A percentile compares a stretch with the other conserved stretches of the same genome.
These are phyloP conservation scores for Rosa persica DNA, from an alignment of 306 rosid genomes.

Conservation along the genomic window DNA sequence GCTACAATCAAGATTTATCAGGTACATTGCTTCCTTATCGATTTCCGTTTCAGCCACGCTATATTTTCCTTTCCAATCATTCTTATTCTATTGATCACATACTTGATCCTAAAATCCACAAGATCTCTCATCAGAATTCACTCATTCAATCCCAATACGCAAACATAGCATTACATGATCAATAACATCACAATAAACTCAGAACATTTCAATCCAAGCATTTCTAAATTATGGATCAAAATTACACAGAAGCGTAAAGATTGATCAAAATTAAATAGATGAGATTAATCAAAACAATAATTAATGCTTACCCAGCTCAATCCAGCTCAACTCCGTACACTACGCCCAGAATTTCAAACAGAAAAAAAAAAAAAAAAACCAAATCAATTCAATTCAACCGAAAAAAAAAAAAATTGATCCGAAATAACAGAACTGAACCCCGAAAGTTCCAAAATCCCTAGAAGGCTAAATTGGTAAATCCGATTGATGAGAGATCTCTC, in stretches of 20 bases:
- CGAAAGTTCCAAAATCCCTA: conserved; percentile 7
- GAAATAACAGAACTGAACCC: background rate
- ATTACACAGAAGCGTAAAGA: conserved; percentile 22
- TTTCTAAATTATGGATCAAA: background rate
- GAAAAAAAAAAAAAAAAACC: background rate
- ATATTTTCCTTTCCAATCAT: background rate
- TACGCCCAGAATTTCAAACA: conserved; percentile 13
- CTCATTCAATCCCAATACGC: background rate
- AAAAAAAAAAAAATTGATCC: background rate
- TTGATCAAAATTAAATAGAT: background rate
- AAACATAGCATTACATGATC: background rate
- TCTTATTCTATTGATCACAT: background rate
- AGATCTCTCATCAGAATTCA: conserved; percentile 9
- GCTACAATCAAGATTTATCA: conserved; percentile 10
- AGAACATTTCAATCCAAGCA: background rate
- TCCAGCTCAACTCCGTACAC: conserved; percentile 28
- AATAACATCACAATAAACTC: background rate
- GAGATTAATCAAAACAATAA: background rate
- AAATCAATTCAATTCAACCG: background rate
- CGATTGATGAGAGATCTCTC: conserved; percentile 33
- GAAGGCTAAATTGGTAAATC: conserved; percentile 1
- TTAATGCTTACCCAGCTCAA: conserved; percentile 20
- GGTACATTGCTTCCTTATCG: conserved; percentile 24
- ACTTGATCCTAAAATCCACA: conserved; percentile 26
- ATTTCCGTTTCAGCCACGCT: conserved; percentile 24